Evolutionary conservation across 495 filamentous ascomycete species (phyloP).

Genomic region (Entonaema liquescens): DNA sequence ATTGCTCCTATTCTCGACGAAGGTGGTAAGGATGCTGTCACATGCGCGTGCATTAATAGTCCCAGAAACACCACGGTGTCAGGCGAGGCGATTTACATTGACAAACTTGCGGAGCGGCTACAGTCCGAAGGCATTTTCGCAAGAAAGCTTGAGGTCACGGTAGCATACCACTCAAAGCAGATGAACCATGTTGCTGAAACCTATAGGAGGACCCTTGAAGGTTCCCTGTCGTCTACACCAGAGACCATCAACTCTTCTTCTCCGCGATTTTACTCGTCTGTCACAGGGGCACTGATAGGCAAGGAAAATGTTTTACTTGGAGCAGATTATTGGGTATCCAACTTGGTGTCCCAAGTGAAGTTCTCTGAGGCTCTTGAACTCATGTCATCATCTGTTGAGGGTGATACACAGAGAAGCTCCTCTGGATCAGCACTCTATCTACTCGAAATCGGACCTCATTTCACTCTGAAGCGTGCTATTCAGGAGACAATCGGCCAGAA

Average conservation of each 20-base stretch:
- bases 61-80: slow-evolving; percentile 56
- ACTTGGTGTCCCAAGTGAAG: slow-evolving; percentile 52
- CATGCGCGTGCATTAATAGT: slow-evolving; percentile 58
- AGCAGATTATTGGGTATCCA: slow-evolving; percentile 52
- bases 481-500: background rate
- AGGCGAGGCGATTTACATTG: slow-evolving; percentile 46
- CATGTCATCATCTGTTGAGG: background rate
- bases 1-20: slow-evolving; percentile 46
- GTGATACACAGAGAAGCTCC: background rate
- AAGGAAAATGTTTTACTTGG: slow-evolving; percentile 37
- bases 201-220: slow-evolving; percentile 45
- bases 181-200: slow-evolving; percentile 47
- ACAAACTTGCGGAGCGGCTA: slow-evolving; percentile 39
- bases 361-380: slow-evolving; percentile 40
- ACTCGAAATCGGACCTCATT: slow-evolving; percentile 67
- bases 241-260: too few relatives aligned
- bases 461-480: slow-evolving; percentile 56
- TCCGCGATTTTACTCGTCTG: slow-evolving; percentile 29
- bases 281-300: slow-evolving; percentile 31
- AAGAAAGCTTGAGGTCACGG: slow-evolving; percentile 43
- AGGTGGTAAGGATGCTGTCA: background rate
- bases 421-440: slow-evolving; percentile 20
- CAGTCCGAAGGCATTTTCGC: slow-evolving; percentile 50
- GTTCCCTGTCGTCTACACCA: background rate
- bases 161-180: slow-evolving; percentile 54